Percentiles rank a stretch among this genome's conserved stretches.
phyloP scores from a whole-genome alignment of 2,329 filamentous ascomycete species.

The Penicillium sp. region DNA sequence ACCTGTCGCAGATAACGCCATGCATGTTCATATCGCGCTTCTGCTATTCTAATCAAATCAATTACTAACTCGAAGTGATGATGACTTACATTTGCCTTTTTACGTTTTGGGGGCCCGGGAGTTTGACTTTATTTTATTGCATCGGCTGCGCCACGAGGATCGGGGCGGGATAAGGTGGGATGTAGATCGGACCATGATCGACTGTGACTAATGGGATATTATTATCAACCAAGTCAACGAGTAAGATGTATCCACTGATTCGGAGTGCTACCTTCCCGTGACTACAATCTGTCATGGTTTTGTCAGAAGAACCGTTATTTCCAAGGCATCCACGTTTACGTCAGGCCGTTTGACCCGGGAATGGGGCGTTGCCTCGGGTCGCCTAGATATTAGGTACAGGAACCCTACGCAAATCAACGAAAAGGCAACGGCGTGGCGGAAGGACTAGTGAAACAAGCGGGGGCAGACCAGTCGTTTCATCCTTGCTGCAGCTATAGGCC shows the following conservation, averaged over 20 bases:
- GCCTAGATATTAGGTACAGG: not conserved
- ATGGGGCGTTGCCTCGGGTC: not conserved
- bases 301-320: too few species aligned
- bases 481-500: not conserved
- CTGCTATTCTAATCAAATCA: not conserved
- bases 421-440: not conserved
- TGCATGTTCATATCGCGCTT: not conserved
- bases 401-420: not conserved
- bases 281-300: too few species aligned
- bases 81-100: not conserved
- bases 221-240: not conserved
- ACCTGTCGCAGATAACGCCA: not conserved
- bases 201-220: not conserved
- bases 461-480: constrained; percentile 15
- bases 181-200: not conserved
- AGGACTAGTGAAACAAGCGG: constrained; percentile 17
- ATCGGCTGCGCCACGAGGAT: not conserved
- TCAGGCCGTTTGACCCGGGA: not conserved
- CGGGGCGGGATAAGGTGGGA: not conserved
- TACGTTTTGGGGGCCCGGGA: not conserved
- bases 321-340: not conserved
- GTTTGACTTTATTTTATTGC: not conserved
- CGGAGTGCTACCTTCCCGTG: too few species aligned
- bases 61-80: not conserved
- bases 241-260: too few species aligned